These are phyloP conservation scores for Elsinoe perseae DNA, from an alignment of 2,329 filamentous ascomycete genomes.

Conservation along the genomic window DNA sequence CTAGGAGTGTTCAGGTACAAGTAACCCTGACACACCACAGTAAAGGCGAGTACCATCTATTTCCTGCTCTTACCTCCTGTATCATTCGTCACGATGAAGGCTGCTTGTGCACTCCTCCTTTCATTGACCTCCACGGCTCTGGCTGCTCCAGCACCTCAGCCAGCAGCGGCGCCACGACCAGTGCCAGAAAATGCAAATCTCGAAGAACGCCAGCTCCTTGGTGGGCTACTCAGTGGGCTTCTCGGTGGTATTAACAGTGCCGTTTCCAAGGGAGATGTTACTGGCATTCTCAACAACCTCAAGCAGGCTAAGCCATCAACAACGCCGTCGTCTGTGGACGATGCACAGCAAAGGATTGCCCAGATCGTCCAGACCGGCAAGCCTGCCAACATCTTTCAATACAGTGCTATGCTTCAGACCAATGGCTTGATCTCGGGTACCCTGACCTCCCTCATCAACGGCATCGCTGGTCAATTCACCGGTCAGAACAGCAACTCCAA, in stretches of 20 bases:
- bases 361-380: constrained; percentile 20
- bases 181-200: constrained; percentile 13
- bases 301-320: constrained; percentile 23
- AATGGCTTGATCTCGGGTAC: constrained; percentile 27
- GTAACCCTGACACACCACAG: background rate
- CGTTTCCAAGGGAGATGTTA: constrained; percentile 13
- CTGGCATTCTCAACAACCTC: constrained; percentile 18
- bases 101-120: background rate
- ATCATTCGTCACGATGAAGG: constrained; percentile 4
- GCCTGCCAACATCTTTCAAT: constrained; percentile 25
- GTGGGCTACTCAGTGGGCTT: constrained; percentile 16
- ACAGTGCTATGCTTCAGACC: constrained; percentile 23
- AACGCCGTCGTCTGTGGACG: constrained; percentile 22
- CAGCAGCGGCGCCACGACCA: background rate
- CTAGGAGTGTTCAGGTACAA: background rate
- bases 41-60: background rate
- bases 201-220: constrained; percentile 16
- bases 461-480: constrained; percentile 21
- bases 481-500: constrained; percentile 26
- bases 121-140: constrained; percentile 10
- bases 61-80: background rate
- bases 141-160: constrained; percentile 16
- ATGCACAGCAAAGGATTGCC: constrained; percentile 20
- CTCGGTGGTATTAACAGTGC: constrained; percentile 14
- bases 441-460: constrained; percentile 19